Conservation (phyloP, 116 monocot species). For the Phalaenopsis hybrid region DNA sequence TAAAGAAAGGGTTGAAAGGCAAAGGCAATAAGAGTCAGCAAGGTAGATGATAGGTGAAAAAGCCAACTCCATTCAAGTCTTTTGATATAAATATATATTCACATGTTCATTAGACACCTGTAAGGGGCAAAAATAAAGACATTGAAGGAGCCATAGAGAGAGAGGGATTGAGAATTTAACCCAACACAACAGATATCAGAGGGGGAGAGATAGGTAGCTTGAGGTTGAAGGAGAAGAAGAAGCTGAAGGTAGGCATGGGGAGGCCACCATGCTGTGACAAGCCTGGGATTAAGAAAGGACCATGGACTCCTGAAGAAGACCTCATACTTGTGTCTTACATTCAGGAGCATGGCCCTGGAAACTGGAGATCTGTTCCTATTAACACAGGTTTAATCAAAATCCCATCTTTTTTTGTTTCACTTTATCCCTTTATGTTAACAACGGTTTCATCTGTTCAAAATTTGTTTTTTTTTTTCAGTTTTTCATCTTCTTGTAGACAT, state of each 20-base stretch:
- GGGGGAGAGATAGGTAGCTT: neutral
- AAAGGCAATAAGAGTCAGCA: conserved; percentile 4
- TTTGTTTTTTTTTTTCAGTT: neutral
- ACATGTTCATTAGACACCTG: conserved; percentile 4
- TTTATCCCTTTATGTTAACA: neutral
- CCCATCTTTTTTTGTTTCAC: neutral
- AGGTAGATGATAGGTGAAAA: conserved; percentile 12
- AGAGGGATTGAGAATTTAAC: neutral
- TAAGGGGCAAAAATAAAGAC: neutral
- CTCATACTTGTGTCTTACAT: conserved; percentile 11
- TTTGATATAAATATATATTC: neutral
- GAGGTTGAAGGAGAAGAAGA: neutral
- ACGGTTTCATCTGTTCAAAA: neutral
- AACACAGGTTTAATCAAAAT: conserved; percentile 6
- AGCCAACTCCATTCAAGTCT: conserved; percentile 5
- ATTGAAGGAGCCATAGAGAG: neutral
- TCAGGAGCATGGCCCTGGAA: conserved; percentile 15
- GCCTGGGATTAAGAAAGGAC: conserved; percentile 15
- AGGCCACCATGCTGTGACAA: conserved; percentile 15
- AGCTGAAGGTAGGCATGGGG: conserved; percentile 3
- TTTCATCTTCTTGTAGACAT: neutral
- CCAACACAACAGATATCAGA: neutral
- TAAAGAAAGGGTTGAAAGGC: neutral
- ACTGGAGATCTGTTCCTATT: conserved; percentile 18
- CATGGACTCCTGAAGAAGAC: conserved; percentile 22